A percentile compares a stretch with the other conserved stretches of the same genome.
Evolutionary conservation across 1,284 basidiomycete genomes (phyloP).

Genomic region (Ganoderma resinaceum): DNA sequence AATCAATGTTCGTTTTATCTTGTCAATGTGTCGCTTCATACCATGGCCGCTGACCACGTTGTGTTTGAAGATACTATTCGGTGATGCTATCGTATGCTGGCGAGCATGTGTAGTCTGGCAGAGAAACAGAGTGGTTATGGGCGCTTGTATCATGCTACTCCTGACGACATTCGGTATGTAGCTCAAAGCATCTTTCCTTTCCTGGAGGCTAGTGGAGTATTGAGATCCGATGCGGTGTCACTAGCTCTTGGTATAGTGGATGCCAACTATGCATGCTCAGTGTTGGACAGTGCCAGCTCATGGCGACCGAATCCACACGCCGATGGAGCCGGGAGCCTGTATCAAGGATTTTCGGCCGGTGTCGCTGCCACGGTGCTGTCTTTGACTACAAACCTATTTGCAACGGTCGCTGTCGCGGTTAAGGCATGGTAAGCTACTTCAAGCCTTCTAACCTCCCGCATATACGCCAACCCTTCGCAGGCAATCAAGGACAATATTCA

Average conservation of each 20-base stretch:
- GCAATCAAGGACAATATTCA: not conserved
- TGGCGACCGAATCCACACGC: not conserved
- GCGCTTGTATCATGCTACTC: not conserved
- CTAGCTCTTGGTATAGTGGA: not conserved
- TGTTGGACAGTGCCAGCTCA: not conserved
- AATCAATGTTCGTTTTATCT: not conserved
- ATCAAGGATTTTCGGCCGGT: not conserved
- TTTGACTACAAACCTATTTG: not conserved
- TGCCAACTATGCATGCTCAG: not conserved
- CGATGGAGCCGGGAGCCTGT: not conserved
- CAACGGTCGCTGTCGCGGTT: not conserved
- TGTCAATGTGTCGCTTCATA: not conserved
- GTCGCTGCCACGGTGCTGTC: not conserved
- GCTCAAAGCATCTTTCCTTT: not conserved
- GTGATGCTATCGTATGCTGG: conserved; percentile 9
- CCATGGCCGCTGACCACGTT: not conserved
- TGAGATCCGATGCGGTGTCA: not conserved
- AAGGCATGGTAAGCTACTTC: not conserved
- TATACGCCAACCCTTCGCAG: not conserved
- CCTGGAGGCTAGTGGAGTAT: too few relatives aligned
- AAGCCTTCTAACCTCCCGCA: too few relatives aligned
- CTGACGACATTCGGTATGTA: not conserved
- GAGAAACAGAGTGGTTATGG: not conserved
- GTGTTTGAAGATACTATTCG: not conserved
- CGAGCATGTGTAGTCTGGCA: conserved; percentile 2